Conservation (phyloP, 352 stramenopile genomes). For the Globisporangium radiosum region DNA sequence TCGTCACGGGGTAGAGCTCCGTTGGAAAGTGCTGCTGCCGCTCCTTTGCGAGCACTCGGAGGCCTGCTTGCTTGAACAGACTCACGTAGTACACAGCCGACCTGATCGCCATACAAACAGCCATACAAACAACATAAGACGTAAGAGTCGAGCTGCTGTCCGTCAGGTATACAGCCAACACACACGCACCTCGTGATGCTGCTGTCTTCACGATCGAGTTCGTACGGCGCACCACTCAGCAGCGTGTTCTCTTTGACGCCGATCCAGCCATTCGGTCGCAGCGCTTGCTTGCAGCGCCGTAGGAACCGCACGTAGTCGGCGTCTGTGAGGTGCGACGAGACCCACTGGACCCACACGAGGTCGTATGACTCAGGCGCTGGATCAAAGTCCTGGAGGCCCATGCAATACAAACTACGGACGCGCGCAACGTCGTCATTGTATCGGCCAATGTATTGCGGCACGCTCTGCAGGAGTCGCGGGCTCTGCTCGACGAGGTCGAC, state of each 20-base stretch:
- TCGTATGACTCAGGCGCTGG: slow-evolving; percentile 78
- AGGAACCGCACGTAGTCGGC: slow-evolving; percentile 92
- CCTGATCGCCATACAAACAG: slow-evolving; percentile 6
- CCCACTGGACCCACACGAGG: slow-evolving; percentile 97
- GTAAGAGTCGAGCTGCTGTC: too few relatives aligned
- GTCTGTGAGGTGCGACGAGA: slow-evolving; percentile 93
- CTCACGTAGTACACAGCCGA: slow-evolving; percentile 87
- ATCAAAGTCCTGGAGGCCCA: slow-evolving; percentile 90
- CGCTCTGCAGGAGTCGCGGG: slow-evolving; percentile 80
- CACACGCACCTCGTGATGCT: slow-evolving; percentile 66
- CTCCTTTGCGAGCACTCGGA: slow-evolving; percentile 78
- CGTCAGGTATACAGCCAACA: too few relatives aligned
- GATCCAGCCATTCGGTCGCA: slow-evolving; percentile 51
- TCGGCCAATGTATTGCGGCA: slow-evolving; percentile 83
- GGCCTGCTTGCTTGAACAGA: slow-evolving; percentile 88
- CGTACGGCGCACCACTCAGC: slow-evolving; percentile 65
- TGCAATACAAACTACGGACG: slow-evolving; percentile 84
- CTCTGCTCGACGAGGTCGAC: slow-evolving; percentile 95
- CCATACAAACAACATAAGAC: too few relatives aligned
- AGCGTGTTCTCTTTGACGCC: slow-evolving; percentile 91
- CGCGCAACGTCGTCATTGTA: slow-evolving; percentile 18
- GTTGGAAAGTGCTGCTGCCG: slow-evolving; percentile 91
- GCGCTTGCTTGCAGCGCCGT: slow-evolving; percentile 72
- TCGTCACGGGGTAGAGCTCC: slow-evolving; percentile 94
- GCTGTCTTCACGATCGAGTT: slow-evolving; percentile 92